Evolutionary conservation across 2,329 filamentous ascomycete genomes (phyloP).

Genomic region (Aspergillus tanneri): DNA sequence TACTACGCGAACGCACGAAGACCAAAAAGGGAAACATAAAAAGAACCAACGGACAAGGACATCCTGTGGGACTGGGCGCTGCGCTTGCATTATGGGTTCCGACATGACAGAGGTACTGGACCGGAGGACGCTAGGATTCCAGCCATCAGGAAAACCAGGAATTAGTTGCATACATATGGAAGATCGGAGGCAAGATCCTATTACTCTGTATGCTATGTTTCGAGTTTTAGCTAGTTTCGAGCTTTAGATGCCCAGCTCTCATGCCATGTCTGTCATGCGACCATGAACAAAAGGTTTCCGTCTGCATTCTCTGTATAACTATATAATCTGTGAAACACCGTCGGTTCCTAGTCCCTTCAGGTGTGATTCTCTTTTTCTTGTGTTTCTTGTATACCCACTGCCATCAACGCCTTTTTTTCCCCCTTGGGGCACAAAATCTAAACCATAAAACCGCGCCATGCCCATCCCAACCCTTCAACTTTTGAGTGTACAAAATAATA

Average conservation of each 20-base stretch:
- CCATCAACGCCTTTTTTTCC: too few species aligned
- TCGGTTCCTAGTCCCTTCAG: too few species aligned
- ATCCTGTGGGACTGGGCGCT: constrained; percentile 43
- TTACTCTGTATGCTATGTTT: constrained; percentile 28
- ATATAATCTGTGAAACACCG: neutral
- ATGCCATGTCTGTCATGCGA: constrained; percentile 34
- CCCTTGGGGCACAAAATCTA: too few species aligned
- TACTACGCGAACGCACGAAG: constrained; percentile 39
- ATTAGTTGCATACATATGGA: constrained; percentile 17
- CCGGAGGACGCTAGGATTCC: constrained; percentile 39
- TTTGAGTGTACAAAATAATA: neutral
- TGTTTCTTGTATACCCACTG: too few species aligned
- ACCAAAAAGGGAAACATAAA: constrained; percentile 39
- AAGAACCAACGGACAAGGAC: constrained; percentile 40
- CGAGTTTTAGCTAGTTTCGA: constrained; percentile 25
- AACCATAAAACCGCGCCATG: neutral
- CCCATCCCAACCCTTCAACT: neutral
- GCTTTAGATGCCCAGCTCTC: constrained; percentile 36
- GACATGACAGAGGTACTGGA: constrained; percentile 31
- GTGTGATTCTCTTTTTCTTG: too few species aligned
- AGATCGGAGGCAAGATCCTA: constrained; percentile 13
- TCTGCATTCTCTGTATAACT: constrained; percentile 18
- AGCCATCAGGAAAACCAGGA: constrained; percentile 24
- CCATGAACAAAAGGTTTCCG: constrained; percentile 32
- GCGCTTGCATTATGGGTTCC: constrained; percentile 32